Evolutionary conservation across 1,284 basidiomycete species (phyloP), one percentile per base, ranked within the genome.

Genomic region (Puccinia novopanici): DNA sequence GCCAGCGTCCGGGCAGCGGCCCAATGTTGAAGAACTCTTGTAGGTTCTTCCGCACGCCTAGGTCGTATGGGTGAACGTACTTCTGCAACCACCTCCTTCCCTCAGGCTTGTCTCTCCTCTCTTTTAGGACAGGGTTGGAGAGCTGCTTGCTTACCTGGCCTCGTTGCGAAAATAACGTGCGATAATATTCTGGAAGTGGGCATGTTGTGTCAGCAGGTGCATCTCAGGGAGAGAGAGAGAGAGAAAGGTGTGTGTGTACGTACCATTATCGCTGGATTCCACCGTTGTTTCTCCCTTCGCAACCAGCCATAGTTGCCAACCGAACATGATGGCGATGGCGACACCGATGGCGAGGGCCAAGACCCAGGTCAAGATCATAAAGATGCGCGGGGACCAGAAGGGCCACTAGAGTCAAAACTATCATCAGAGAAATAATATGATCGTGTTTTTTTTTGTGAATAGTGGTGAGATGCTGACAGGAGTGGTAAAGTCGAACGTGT

Each of bases 11-110:
- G 19, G 88, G 42, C 15, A 52, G 87, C 24, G 3, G 17, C 15
- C 93, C 93, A 48, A 95, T 84, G 84, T 98, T 97, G 88, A 98
- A 98, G 85, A 97, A 97, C 40, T 94, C 85, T 82, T 90, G 86
- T 6, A 98, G 86, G 85, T 99, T 98, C 82, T 88, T 82, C 85
- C 90, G 87, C 70, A 81, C 78, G 0, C 96, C 96, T 8, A 97
- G 87, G 85, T 99, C 92, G 85, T 95, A 98, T 9, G 92, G 94
- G 84, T 98, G 98, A 24, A 93, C 88, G 84, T 97, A 98, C 45
- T 45, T 67, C 73, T 75, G n/a, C 9, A 45, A 45, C 12, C 6
- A 40, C 13, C 1, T 12, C 15, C 27, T 61, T 40, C 50, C 13
- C 27, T 63, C 24, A 63, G 30, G 68, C 24, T 45, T 37, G 12